These are phyloP conservation scores for Aureobasidium namibiae DNA, from an alignment of 2,329 filamentous ascomycete genomes.

Conservation along the genomic window DNA sequence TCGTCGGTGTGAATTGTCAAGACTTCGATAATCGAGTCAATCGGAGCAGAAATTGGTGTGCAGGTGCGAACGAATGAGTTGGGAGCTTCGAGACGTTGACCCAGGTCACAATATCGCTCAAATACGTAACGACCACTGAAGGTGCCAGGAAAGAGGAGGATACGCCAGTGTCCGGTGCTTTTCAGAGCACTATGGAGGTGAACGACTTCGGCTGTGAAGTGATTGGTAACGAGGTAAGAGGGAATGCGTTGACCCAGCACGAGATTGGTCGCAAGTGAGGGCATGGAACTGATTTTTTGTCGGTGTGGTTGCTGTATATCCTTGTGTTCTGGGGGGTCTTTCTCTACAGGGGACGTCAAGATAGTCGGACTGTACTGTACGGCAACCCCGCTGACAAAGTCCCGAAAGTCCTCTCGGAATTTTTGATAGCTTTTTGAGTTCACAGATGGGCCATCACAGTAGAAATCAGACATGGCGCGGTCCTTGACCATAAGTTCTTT, in stretches of 20 bases:
- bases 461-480: constrained; percentile 18
- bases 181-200: neutral
- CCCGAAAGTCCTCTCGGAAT: neutral
- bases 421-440: neutral
- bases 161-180: neutral
- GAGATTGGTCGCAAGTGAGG: neutral
- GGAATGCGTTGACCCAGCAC: neutral
- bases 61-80: neutral
- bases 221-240: neutral
- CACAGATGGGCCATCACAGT: neutral
- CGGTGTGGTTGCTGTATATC: neutral
- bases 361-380: neutral
- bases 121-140: neutral
- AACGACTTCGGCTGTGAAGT: neutral
- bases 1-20: neutral
- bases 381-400: neutral
- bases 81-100: neutral
- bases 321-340: neutral
- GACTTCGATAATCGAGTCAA: neutral
- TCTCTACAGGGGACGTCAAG: neutral
- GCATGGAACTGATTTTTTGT: neutral
- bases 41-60: neutral
- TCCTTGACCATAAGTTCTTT: constrained; percentile 38
- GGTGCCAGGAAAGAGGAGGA: neutral
- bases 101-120: neutral